These are phyloP conservation scores for Kwoniella pini DNA, from an alignment of 768 basidiomycete species.

Conservation along the genomic window DNA sequence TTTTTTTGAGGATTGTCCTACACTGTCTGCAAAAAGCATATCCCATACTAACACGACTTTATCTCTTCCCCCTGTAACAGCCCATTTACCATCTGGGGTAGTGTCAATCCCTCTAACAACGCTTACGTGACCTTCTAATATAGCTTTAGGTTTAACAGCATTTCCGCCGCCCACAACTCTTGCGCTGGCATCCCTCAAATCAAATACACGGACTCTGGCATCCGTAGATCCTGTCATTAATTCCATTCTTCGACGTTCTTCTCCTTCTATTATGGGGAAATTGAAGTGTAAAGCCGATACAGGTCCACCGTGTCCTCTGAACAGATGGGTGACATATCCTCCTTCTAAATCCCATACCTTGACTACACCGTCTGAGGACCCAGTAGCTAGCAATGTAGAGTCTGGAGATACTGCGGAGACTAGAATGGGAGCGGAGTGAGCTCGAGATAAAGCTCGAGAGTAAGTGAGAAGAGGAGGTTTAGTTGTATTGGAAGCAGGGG, in stretches of 20 bases:
- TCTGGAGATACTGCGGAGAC: conserved; percentile 73
- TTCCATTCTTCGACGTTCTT: conserved; percentile 61
- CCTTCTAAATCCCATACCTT: conserved; percentile 92
- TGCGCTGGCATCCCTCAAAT: conserved; percentile 69
- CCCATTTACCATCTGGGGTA: conserved; percentile 80
- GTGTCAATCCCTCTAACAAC: conserved; percentile 89
- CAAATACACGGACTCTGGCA: conserved; percentile 87
- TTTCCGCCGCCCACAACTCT: conserved; percentile 57
- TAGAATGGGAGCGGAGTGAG: conserved; percentile 92
- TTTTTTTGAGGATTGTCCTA: conserved; percentile 40
- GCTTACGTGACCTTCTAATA: conserved; percentile 93
- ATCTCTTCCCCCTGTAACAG: conserved; percentile 88
- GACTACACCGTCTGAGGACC: conserved; percentile 92
- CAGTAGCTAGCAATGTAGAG: conserved; percentile 87
- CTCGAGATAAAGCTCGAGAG: conserved; percentile 71
- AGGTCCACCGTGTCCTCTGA: conserved; percentile 97
- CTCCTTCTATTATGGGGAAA: conserved; percentile 60
- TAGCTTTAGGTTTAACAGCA: conserved; percentile 65
- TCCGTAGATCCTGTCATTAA: conserved; percentile 90
- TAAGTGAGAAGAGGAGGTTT: conserved; percentile 62
- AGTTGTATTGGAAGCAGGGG: conserved; percentile 41
- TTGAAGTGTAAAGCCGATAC: conserved; percentile 87
- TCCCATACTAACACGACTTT: conserved; percentile 94
- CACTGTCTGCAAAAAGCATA: conserved; percentile 55
- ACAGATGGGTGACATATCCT: conserved; percentile 88